Evolutionary conservation across 768 basidiomycete genomes (phyloP), one percentile per base, ranked within the genome.

Genomic region (Rhizopogon vinicolor): DNA sequence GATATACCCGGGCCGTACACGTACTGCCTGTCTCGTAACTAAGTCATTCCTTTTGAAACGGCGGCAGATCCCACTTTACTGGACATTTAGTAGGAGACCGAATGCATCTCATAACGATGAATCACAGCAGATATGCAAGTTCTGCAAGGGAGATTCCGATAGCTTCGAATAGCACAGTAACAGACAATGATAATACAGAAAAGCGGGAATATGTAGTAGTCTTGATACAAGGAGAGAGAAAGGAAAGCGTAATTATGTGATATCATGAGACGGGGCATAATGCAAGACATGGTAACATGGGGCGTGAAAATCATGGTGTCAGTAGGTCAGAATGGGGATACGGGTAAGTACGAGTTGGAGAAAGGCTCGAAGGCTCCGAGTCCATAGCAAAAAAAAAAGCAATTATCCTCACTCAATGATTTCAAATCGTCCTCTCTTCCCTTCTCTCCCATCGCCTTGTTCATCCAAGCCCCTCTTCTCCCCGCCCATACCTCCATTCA

Each of bases 361-460:
- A 46, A 19, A 3, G n/a, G 48, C 48, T 49, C 35, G 33, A 8
- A 35, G 22, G 35, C 16, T 7, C 35, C 19, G 19, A 49, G 48
- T 49, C 35, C 48, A 35, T 19, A 19, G 5, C 9, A 8, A 9
- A 37, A 46, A 48, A 13, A 14, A 33, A 16, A 41, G 25, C 5
- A 25, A 25, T 4, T 25, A 25, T 25, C 25, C 41, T 76, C 65
- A 86, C 62, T 85, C 84, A 52, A 86, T 60, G 25, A 83, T 68
- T 60, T 85, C 84, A 54, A 86, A 86, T 55, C 85, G 72, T 57
- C 82, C 80, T 54, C 82, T 74, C 68, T 86, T 86, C 22, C 72
- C 75, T 12, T 76, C 74, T 49, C 81, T 70, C 44, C 54, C 62
- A 12, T 72, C 76, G 41, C 74, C 75, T 19, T 68, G 69, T 9